Evolutionary conservation across 2,329 filamentous ascomycete genomes (phyloP), one percentile per base, ranked within the genome.

Genomic region (Claviceps digitariae): DNA sequence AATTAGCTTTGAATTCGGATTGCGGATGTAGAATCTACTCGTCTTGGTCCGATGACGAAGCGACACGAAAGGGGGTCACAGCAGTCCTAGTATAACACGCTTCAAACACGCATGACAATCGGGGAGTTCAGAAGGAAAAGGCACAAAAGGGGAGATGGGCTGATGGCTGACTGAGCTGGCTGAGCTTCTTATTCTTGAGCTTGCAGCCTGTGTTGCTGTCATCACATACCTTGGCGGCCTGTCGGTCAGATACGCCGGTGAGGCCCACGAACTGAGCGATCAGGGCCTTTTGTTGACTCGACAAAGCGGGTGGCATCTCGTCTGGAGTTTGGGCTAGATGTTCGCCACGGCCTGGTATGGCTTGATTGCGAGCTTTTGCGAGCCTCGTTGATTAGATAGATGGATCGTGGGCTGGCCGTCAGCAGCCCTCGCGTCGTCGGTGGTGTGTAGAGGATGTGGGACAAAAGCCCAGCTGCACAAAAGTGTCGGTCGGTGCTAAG

Each of bases 161-260:
- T 1, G 40, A 34, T 47, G 27, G 15, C 17, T 12, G 25, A 7
- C 25, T 29, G 25, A 31, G 50, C 44, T 45, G n/a, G n/a, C n/a
- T n/a, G n/a, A n/a, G n/a, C n/a, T n/a, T n/a, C 44, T 45, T 52
- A 25, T 20, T 38, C 29, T 43, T 45, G 49, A 51, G 53, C 17
- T n/a, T 38, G 36, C n/a, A 17, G 15, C 15, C n/a, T 17, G 6
- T 38, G 36, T n/a, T 49, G 43, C 31, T 38, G 38, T 43, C 25
- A 41, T 31, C 46, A 70, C 72, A 59, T 69, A 77, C 74, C 64
- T 69, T 68, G 54, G 66, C 64, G 38, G 74, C 74, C 36, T 64
- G 67, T 55, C 71, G 69, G 51, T 74, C 74, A 17, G 65, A 63
- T 17, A 69, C 67, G 36, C 73, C 72, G 12, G 74, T 76, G 48